Conservation (phyloP, 2,329 filamentous ascomycete genomes). For the Fusarium algeriense region DNA sequence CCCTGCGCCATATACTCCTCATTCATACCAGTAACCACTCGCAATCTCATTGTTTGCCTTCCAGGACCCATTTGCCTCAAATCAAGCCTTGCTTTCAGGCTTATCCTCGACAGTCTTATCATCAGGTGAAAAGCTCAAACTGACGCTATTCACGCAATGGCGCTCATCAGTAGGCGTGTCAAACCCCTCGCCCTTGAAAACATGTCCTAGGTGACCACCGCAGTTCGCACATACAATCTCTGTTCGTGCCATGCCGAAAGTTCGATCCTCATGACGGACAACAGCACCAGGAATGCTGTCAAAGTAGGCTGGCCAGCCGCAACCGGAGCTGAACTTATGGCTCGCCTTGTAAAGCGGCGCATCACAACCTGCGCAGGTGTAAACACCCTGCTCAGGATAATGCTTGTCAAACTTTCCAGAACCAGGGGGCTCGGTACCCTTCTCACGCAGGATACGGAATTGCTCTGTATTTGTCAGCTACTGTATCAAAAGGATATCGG, state of each 20-base stretch:
- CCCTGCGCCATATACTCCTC: background rate
- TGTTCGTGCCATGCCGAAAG: conserved; percentile 84
- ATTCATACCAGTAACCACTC: background rate
- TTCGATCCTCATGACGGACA: conserved; percentile 79
- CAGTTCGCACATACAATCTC: conserved; percentile 97
- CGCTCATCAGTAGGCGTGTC: conserved; percentile 91
- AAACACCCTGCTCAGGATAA: conserved; percentile 79
- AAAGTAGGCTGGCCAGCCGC: conserved; percentile 98
- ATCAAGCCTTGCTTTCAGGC: conserved; percentile 54
- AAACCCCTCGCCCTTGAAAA: conserved; percentile 91
- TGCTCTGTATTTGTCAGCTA: conserved; percentile 73
- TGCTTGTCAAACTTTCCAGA: conserved; percentile 91
- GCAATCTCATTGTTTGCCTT: background rate
- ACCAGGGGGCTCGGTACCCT: conserved; percentile 87
- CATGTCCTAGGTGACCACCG: conserved; percentile 93
- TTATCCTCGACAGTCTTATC: conserved; percentile 62
- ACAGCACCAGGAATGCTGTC: conserved; percentile 94
- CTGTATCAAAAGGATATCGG: background rate
- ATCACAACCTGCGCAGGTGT: conserved; percentile 87
- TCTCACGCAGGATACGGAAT: conserved; percentile 91
- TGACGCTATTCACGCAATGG: conserved; percentile 96
- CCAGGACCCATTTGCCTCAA: background rate
- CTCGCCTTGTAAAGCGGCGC: conserved; percentile 91
- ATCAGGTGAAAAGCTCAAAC: conserved; percentile 81
- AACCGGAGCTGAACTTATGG: conserved; percentile 96